phyloP scores from a whole-genome alignment of 768 basidiomycete species.

The Lentinula detonsa region DNA sequence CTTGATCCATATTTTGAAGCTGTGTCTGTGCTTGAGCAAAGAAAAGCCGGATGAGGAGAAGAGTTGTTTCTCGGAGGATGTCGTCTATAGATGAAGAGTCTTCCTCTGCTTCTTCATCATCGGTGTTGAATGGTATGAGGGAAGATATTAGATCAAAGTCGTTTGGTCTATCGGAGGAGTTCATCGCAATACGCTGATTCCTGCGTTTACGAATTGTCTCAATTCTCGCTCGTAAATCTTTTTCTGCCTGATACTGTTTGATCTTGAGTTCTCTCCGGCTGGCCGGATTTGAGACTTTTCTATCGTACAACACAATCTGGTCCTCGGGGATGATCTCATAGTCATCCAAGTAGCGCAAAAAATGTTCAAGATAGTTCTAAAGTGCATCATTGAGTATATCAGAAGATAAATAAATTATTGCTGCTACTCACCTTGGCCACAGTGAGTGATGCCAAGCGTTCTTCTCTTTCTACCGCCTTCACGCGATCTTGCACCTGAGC shows the following conservation, averaged over 20 bases:
- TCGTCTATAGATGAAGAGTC: slow-evolving; percentile 59
- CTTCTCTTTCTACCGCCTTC: slow-evolving; percentile 46
- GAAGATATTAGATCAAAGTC: slow-evolving; percentile 63
- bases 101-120: slow-evolving; percentile 33
- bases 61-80: slow-evolving; percentile 54
- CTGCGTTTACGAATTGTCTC: slow-evolving; percentile 57
- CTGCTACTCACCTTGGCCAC: slow-evolving; percentile 48
- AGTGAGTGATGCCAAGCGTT: slow-evolving; percentile 50
- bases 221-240: slow-evolving; percentile 65
- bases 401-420: not conserved
- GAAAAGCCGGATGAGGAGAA: slow-evolving; percentile 68
- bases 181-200: slow-evolving; percentile 28
- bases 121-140: slow-evolving; percentile 38
- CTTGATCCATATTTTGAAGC: slow-evolving; percentile 63
- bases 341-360: slow-evolving; percentile 45
- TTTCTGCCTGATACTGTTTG: slow-evolving; percentile 83
- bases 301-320: slow-evolving; percentile 51
- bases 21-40: slow-evolving; percentile 67
- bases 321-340: slow-evolving; percentile 62
- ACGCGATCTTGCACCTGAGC: slow-evolving; percentile 63
- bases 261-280: slow-evolving; percentile 85
- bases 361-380: slow-evolving; percentile 44
- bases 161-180: slow-evolving; percentile 23
- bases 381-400: not conserved
- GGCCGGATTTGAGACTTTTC: slow-evolving; percentile 54